A percentile compares a stretch with the other conserved stretches of the same genome.
Conservation (phyloP, 768 basidiomycete genomes). For the Saitozyma podzolica region DNA sequence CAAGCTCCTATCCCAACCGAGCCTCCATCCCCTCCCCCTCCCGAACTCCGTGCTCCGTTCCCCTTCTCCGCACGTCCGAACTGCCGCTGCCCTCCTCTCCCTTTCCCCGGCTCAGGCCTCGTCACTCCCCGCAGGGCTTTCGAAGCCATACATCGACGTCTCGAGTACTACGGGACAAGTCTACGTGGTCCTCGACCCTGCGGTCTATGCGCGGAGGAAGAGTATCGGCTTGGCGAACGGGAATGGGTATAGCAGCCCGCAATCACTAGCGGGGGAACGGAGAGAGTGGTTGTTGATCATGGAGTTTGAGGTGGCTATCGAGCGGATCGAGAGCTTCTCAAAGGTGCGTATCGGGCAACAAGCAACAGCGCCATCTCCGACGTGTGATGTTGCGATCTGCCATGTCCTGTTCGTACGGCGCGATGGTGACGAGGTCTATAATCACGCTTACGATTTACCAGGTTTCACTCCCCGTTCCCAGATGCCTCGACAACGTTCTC, state of each 20-base stretch:
- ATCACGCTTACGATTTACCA: not conserved
- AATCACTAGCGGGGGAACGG: conserved; percentile 1
- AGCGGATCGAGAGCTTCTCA: conserved; percentile 10
- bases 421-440: not conserved
- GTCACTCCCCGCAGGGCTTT: not conserved
- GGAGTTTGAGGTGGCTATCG: conserved; percentile 23
- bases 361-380: not conserved
- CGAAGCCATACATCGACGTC: conserved; percentile 28
- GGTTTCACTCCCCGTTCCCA: conserved; percentile 29
- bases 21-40: conserved; percentile 25
- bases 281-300: conserved; percentile 36
- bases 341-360: conserved; percentile 19
- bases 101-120: conserved; percentile 18
- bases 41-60: conserved; percentile 3
- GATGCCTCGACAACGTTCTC: conserved; percentile 39
- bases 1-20: conserved; percentile 9
- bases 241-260: not conserved
- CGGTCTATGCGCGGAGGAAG: not conserved
- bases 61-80: conserved; percentile 5
- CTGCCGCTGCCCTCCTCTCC: conserved; percentile 23
- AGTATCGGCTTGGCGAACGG: not conserved
- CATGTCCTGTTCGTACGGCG: not conserved
- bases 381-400: not conserved
- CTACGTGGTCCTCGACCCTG: conserved; percentile 24
- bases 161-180: conserved; percentile 32